Evolutionary conservation across 1,284 basidiomycete species (phyloP).

Genomic region (Sporisorium reilianum): DNA sequence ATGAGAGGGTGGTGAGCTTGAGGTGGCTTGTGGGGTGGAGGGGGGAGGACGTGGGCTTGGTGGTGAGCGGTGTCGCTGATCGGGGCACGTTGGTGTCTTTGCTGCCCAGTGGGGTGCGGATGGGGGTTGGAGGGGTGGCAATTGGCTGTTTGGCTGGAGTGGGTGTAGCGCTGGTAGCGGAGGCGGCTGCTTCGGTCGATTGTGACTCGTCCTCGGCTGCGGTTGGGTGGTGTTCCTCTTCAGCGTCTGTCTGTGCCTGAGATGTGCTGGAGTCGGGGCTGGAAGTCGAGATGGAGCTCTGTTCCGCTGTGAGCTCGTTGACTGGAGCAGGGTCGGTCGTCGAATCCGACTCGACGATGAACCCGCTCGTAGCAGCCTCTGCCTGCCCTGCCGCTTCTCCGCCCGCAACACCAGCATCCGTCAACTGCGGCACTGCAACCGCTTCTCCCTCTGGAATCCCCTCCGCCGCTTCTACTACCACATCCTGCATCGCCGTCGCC

Average conservation of each 20-base stretch:
- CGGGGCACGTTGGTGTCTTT: slow-evolving; percentile 31
- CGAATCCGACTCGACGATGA: neutral
- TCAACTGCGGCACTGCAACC: no score
- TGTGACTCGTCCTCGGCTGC: neutral
- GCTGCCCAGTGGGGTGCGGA: slow-evolving; percentile 25
- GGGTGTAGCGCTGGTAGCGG: neutral
- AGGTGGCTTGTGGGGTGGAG: neutral
- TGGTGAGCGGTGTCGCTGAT: neutral
- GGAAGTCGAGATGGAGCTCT: neutral
- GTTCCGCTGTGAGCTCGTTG: neutral
- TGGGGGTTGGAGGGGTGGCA: neutral
- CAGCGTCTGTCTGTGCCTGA: neutral
- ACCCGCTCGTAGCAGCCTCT: neutral
- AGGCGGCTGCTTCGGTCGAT: neutral
- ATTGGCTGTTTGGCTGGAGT: neutral
- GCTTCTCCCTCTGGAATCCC: neutral
- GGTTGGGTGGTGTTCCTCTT: neutral
- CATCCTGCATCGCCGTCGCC: neutral
- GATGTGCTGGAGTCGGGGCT: neutral
- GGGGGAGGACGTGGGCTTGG: slow-evolving; percentile 5
- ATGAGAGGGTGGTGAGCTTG: slow-evolving; percentile 1
- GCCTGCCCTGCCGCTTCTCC: neutral
- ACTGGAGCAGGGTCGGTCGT: neutral
- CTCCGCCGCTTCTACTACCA: neutral
- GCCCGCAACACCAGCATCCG: neutral